Percentiles rank a stretch among this genome's conserved stretches.
phyloP scores from a whole-genome alignment of 805 yeast species.

The Debaryomyces castellii region DNA sequence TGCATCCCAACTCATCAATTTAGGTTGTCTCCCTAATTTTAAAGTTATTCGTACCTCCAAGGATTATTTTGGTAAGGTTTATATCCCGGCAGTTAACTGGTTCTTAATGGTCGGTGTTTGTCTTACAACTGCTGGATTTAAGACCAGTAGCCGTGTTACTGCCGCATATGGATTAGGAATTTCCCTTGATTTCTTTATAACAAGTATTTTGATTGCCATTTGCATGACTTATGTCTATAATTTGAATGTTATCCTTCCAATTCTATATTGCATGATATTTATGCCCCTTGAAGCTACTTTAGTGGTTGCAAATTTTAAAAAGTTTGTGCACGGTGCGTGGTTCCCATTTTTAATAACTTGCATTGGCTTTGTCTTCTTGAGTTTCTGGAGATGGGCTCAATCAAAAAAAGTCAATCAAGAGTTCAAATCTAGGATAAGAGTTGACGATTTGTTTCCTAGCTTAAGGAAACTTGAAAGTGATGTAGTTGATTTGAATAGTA shows the following conservation, averaged over 20 bases:
- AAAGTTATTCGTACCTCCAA: slow-evolving; percentile 46
- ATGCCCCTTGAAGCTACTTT: slow-evolving; percentile 48
- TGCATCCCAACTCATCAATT: slow-evolving; percentile 49
- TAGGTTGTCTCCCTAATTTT: slow-evolving; percentile 55
- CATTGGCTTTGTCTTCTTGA: slow-evolving; percentile 35
- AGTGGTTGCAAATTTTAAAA: slow-evolving; percentile 48
- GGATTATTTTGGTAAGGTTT: slow-evolving; percentile 48
- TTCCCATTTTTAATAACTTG: slow-evolving; percentile 50
- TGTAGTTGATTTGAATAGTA: slow-evolving; percentile 11
- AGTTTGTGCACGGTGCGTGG: slow-evolving; percentile 63
- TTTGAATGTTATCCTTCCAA: slow-evolving; percentile 30
- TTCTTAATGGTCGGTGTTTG: slow-evolving; percentile 52
- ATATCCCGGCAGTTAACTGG: slow-evolving; percentile 51
- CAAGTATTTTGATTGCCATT: slow-evolving; percentile 46
- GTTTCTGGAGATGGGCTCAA: slow-evolving; percentile 51
- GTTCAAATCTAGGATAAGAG: slow-evolving; percentile 26
- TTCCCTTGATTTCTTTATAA: slow-evolving; percentile 53
- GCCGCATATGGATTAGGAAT: slow-evolving; percentile 64
- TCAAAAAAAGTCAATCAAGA: slow-evolving; percentile 40
- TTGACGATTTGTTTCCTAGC: slow-evolving; percentile 35
- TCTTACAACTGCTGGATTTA: slow-evolving; percentile 52
- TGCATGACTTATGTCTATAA: slow-evolving; percentile 48
- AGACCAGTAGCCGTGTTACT: slow-evolving; percentile 48
- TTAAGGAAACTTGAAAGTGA: slow-evolving; percentile 12
- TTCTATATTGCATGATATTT: slow-evolving; percentile 37